A percentile compares a stretch with the other conserved stretches of the same genome.
phyloP scores from a whole-genome alignment of 176 grass and related monocot species.

The Aechmea fasciata region DNA sequence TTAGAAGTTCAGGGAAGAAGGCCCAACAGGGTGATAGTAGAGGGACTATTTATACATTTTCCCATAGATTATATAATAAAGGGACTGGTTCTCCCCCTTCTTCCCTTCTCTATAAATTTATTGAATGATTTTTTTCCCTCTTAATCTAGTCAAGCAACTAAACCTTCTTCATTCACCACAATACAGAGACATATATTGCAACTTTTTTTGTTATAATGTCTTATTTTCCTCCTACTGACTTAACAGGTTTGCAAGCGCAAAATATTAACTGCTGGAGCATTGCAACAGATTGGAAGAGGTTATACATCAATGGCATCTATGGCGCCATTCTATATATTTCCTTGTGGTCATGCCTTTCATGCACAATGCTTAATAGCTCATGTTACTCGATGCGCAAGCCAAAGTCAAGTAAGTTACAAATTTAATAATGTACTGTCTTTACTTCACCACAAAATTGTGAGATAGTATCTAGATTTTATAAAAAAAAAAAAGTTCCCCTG shows the following conservation, averaged over 20 bases:
- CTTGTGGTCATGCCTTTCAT: slow-evolving; percentile 87
- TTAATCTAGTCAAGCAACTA: not conserved
- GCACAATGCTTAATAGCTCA: slow-evolving; percentile 84
- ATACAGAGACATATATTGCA: not conserved
- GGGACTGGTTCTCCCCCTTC: too few species aligned
- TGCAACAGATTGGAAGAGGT: slow-evolving; percentile 58
- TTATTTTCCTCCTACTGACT: slow-evolving; percentile 3
- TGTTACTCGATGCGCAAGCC: slow-evolving; percentile 64
- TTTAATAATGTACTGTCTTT: not conserved
- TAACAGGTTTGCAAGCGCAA: slow-evolving; percentile 69
- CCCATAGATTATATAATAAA: too few species aligned
- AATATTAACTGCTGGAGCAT: slow-evolving; percentile 75
- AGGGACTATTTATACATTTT: too few species aligned
- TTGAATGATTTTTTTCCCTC: too few species aligned
- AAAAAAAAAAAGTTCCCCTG: too few species aligned
- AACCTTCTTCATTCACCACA: not conserved
- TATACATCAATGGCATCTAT: slow-evolving; percentile 68
- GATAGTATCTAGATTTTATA: too few species aligned
- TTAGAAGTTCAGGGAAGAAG: too few species aligned
- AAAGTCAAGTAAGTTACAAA: slow-evolving; percentile 47
- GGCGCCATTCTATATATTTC: slow-evolving; percentile 93
- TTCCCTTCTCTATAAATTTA: too few species aligned
- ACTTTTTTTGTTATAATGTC: not conserved
- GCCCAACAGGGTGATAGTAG: too few species aligned
- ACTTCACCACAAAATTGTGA: not conserved